These are phyloP conservation scores for Sechiopsis laciniata DNA, from an alignment of 306 rosid genomes.

Conservation along the genomic window DNA sequence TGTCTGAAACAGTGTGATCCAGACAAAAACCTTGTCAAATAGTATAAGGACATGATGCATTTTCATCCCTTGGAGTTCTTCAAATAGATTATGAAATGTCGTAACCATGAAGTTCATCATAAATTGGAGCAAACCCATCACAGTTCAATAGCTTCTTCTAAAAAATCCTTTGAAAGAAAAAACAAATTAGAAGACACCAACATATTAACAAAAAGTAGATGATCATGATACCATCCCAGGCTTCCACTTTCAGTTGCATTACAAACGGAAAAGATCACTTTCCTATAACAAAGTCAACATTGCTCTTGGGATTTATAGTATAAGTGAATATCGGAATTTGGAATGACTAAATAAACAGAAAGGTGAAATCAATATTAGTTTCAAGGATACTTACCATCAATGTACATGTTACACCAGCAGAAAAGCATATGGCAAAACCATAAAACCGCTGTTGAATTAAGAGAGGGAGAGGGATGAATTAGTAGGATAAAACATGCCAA, in stretches of 20 bases:
- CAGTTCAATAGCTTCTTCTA: neutral
- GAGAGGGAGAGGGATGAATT: conserved; percentile 23
- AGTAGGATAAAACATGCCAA: neutral
- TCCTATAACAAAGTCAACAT: neutral
- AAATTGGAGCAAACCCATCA: neutral
- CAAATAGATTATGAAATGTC: neutral
- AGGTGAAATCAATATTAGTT: neutral
- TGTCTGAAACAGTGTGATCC: neutral
- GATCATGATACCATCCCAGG: neutral
- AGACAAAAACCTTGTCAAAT: neutral
- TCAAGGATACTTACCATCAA: conserved; percentile 54
- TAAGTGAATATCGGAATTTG: neutral
- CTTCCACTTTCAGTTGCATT: neutral
- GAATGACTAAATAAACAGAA: neutral
- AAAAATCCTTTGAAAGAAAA: neutral
- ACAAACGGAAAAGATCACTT: neutral
- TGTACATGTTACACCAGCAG: conserved; percentile 72
- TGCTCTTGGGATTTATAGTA: neutral
- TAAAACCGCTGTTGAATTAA: conserved; percentile 57
- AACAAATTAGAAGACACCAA: conserved; percentile 3
- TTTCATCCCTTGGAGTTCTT: neutral
- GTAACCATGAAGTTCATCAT: neutral
- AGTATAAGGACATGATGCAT: neutral
- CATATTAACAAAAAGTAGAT: neutral
- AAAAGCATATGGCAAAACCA: conserved; percentile 83